Conservation (phyloP, 2,329 filamentous ascomycete species). For the Nemania abortiva region DNA sequence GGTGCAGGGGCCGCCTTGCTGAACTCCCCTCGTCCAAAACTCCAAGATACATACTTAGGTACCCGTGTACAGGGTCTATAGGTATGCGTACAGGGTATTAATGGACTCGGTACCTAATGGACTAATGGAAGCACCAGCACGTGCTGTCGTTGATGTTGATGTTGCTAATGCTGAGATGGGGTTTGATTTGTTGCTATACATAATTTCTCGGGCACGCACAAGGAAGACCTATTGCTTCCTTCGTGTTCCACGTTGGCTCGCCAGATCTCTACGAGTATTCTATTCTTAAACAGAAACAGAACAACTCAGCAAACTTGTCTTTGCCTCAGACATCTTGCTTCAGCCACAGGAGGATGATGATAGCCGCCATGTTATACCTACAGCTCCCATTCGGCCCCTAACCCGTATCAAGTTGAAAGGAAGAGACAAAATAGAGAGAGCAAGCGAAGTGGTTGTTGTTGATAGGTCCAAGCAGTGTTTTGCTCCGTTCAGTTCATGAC, state of each 20-base stretch:
- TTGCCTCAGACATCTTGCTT: slow-evolving; percentile 22
- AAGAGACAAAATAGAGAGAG: slow-evolving; percentile 1
- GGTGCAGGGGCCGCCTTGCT: slow-evolving; percentile 41
- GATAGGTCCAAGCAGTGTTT: slow-evolving; percentile 13
- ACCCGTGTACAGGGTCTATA: not conserved
- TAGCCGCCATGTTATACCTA: slow-evolving; percentile 19
- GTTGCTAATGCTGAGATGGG: not conserved
- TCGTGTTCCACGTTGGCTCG: slow-evolving; percentile 30
- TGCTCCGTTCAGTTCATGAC: slow-evolving; percentile 22
- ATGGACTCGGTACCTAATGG: not conserved
- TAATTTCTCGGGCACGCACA: not conserved
- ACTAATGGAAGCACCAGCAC: not conserved
- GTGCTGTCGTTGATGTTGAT: not conserved
- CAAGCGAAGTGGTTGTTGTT: not conserved
- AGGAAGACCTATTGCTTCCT: slow-evolving; percentile 22
- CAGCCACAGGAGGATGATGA: slow-evolving; percentile 37
- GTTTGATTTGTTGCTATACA: slow-evolving; percentile 5
- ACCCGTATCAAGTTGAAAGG: slow-evolving; percentile 28
- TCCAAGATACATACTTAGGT: not conserved
- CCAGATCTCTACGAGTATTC: not conserved
- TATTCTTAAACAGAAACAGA: slow-evolving; percentile 32
- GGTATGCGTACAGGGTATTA: not conserved
- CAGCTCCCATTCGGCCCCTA: slow-evolving; percentile 18
- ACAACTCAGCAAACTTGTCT: slow-evolving; percentile 10
- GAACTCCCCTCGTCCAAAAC: slow-evolving; percentile 11